Base-by-base conservation (phyloP, 139 green algal genomes). In the Pseudopediastrum boryanum region DNA sequence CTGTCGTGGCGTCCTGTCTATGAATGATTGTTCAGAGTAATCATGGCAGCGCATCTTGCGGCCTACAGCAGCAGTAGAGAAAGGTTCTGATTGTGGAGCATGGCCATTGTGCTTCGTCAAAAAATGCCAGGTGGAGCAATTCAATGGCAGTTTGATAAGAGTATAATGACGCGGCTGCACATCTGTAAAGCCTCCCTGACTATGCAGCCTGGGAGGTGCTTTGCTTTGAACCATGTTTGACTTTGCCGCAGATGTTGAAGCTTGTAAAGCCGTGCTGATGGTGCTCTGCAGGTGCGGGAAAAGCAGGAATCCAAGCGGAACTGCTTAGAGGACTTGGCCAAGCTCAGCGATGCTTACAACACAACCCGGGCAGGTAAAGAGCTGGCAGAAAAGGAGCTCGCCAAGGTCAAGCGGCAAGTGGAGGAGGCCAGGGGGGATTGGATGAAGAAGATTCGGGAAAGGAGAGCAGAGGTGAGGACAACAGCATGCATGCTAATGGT, bases 301-400 rank as follows among this genome's bases (percentile, higher is more conserved):
- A 78, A 85, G 23, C 89, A 92, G 52, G 88, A 93, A 64, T 64
- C 89, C 42, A 89, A 91, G 72, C 89, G 93, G 44, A 85, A 87
- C 69, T 86, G 70, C 25, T 10, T 79, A 41, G 91, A 94, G 52
- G 93, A 97, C 82, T 52, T 89, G 33, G 79, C 79, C 36, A 88
- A 84, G 33, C 89, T 97, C 13, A 89, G 77, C 9, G 65, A 86
- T 68, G 82, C 90, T 78, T 83, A 92, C 83, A 90, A 96, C 71
- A 84, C 90, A n/a, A 91, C 81, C 71, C 75, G 87, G 1, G 87
- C 90, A 4, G 77, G 83, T 16, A 90, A 90, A 68, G 93, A 97
- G 82, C 74, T 88, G 25, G 86, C 89, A 4, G 92, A 97, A 82
- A 89, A 89, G 3, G 85, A 96, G 54, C 85, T 97, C 31, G 87